phyloP scores from a whole-genome alignment of 176 grass and related monocot species.

The Aechmea fasciata region DNA sequence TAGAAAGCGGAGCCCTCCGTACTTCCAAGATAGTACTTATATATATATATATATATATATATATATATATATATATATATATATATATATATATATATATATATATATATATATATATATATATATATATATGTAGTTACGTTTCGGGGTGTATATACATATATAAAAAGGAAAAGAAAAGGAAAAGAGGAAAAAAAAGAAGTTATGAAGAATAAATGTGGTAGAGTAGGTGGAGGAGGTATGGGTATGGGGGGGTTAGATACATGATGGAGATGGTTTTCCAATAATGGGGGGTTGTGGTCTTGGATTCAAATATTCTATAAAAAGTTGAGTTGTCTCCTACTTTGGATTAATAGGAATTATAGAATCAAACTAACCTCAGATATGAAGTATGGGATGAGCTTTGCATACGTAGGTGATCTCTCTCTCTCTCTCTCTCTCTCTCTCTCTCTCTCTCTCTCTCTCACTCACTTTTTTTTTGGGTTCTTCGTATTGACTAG shows the following conservation, averaged over 20 bases:
- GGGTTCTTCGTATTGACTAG: neutral
- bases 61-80: no score
- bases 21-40: no score
- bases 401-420: neutral
- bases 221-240: slow-evolving; percentile 51
- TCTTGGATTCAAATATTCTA: slow-evolving; percentile 4
- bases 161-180: no score
- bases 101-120: no score
- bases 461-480: neutral
- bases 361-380: neutral
- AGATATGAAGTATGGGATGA: neutral
- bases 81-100: no score
- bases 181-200: neutral
- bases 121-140: neutral
- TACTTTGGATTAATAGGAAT: slow-evolving; percentile 10
- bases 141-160: slow-evolving; percentile 9
- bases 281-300: slow-evolving; percentile 17
- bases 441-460: neutral
- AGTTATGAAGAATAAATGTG: slow-evolving; percentile 16
- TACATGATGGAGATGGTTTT: slow-evolving; percentile 41
- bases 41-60: no score
- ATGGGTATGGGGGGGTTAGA: slow-evolving; percentile 38
- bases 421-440: no score
- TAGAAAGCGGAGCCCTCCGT: no score
- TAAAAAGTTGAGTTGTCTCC: slow-evolving; percentile 5